These are phyloP conservation scores for Fusarium sambucinum DNA, from an alignment of 2,329 filamentous ascomycete genomes.

Conservation along the genomic window DNA sequence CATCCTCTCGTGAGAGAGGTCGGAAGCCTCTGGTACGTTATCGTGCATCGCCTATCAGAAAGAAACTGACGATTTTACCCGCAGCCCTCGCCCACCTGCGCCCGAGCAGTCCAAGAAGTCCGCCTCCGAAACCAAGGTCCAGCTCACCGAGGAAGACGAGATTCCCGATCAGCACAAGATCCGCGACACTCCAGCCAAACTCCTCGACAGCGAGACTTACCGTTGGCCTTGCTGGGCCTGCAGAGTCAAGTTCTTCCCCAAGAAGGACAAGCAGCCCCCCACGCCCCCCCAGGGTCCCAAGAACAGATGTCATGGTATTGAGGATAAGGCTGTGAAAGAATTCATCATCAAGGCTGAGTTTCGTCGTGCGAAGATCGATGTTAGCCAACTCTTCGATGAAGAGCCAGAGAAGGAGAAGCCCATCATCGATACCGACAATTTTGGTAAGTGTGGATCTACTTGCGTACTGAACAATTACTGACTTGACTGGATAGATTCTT, in stretches of 20 bases:
- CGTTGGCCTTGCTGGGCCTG: neutral
- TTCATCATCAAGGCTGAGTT: neutral
- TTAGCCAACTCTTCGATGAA: neutral
- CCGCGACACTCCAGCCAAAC: neutral
- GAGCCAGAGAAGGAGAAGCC: neutral
- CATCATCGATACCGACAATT: neutral
- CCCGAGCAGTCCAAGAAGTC: no score
- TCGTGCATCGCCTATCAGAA: no score
- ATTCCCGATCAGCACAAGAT: neutral
- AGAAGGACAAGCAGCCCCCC: rapidly evolving
- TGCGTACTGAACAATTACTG: neutral
- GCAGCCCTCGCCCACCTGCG: no score
- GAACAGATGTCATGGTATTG: neutral
- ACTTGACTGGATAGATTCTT: neutral
- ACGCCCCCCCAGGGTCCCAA: neutral
- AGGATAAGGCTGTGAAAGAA: neutral
- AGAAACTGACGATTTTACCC: no score
- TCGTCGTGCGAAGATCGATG: neutral
- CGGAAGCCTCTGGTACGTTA: neutral
- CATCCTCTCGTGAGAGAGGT: neutral
- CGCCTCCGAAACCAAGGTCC: neutral
- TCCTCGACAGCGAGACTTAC: neutral
- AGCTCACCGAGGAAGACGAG: neutral
- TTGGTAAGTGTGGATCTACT: no score
- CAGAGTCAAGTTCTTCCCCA: neutral